Percentiles rank a stretch among this genome's conserved stretches.
phyloP scores from a whole-genome alignment of 441 rosid species.

The Rhodomyrtus psidioides region DNA sequence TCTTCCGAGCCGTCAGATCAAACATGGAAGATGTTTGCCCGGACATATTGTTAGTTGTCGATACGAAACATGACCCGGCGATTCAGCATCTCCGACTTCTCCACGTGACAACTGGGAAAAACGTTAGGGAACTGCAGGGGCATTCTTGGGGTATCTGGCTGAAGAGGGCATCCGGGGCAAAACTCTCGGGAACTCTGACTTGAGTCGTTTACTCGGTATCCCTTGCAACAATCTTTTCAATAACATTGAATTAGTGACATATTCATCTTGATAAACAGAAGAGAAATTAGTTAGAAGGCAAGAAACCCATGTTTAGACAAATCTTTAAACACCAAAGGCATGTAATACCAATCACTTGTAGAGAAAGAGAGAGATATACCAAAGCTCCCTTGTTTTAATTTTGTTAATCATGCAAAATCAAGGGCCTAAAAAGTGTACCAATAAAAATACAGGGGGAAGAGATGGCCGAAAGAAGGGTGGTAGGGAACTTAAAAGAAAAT shows the following conservation, averaged over 20 bases:
- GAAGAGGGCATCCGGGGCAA: conserved; percentile 69
- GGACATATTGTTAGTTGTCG: neutral
- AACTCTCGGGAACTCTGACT: conserved; percentile 61
- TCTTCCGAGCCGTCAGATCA: neutral
- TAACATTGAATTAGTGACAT: conserved; percentile 2
- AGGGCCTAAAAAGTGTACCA: neutral
- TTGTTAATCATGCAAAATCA: neutral
- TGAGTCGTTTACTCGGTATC: conserved; percentile 64
- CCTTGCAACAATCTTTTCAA: conserved; percentile 53
- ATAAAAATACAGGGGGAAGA: neutral
- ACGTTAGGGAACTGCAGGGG: conserved; percentile 44
- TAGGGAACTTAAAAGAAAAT: neutral
- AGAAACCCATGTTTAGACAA: neutral
- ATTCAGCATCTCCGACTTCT: neutral
- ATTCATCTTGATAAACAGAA: neutral
- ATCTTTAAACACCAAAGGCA: neutral
- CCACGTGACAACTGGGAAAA: neutral
- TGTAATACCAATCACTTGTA: neutral
- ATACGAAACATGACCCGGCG: neutral
- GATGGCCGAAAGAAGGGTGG: neutral
- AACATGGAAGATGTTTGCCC: neutral
- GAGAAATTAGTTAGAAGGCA: neutral
- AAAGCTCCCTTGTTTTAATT: neutral
- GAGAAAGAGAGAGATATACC: neutral
- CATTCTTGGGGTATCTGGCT: conserved; percentile 63